These are phyloP conservation scores for Fomitopsis palustris DNA, from an alignment of 1,284 basidiomycete species.

Conservation along the genomic window DNA sequence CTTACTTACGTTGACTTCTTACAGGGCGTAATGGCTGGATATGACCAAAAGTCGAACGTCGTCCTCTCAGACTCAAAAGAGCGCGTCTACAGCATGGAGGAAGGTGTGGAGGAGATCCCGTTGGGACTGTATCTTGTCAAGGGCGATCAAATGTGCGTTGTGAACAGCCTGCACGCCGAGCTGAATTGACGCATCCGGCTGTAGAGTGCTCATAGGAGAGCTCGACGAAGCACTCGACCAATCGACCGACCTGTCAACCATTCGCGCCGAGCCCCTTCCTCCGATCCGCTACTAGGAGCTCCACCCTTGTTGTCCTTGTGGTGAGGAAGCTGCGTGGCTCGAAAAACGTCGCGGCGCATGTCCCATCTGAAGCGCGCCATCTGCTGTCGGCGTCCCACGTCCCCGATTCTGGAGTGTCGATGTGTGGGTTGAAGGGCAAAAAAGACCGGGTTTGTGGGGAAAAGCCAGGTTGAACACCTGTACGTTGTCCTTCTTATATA, in stretches of 20 bases:
- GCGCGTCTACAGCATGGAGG: slow-evolving; percentile 85
- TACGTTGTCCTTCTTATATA: too few relatives aligned
- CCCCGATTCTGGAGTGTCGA: too few relatives aligned
- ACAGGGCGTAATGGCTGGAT: slow-evolving; percentile 86
- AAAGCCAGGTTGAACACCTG: too few relatives aligned
- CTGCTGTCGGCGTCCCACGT: too few relatives aligned
- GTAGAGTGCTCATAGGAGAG: slow-evolving; percentile 87
- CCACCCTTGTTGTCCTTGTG: background rate
- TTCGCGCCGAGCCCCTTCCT: slow-evolving; percentile 86
- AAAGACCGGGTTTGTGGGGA: too few relatives aligned
- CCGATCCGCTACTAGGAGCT: slow-evolving; percentile 63
- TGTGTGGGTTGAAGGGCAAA: too few relatives aligned
- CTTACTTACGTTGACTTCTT: background rate
- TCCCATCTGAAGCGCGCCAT: background rate
- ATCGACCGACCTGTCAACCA: slow-evolving; percentile 72
- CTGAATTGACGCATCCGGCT: slow-evolving; percentile 1
- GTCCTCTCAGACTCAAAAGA: slow-evolving; percentile 90
- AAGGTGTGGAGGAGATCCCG: slow-evolving; percentile 91
- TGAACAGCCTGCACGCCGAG: background rate
- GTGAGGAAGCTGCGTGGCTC: background rate
- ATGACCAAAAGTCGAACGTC: slow-evolving; percentile 91
- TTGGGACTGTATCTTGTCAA: slow-evolving; percentile 97
- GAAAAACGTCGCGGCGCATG: background rate
- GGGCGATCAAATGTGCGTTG: slow-evolving; percentile 91
- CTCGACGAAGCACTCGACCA: slow-evolving; percentile 85